Base-by-base conservation (phyloP, 2,329 filamentous ascomycete genomes). In the Ophidiomyces ophidiicola region DNA sequence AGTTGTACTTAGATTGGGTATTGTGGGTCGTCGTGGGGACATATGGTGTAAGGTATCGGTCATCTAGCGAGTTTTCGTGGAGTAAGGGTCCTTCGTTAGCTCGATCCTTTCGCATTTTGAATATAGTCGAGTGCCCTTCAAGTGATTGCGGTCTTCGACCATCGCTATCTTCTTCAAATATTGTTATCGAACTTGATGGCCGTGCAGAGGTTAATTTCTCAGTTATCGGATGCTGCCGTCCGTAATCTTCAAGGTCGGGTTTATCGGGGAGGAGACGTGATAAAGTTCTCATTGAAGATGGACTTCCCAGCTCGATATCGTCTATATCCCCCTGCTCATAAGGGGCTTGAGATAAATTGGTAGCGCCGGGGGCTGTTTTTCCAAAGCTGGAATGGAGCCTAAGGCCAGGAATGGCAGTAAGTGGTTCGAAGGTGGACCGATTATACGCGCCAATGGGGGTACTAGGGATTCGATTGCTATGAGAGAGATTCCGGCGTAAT, bases 371-470 rank as follows among this genome's bases (percentile, higher is more conserved):
- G 11, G 26, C 19, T 6, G 6, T 23, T 15, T 25, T 25, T 12
- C 20, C 4, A 6, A 8, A 7, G 5, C 11, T 15, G 12, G 20
- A 28, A 28, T 32, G 37, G 10, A 32, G 30, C 15, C 30, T 39
- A 2, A 33, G 21, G 8, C 30, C 30, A 33, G 37, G 37, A 33
- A 39, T 19, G 11, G 21, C 7, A 3, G 32, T 30, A 14, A 41
- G 10, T 2, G 38, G 32, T 10, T 34, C 32, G 24, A 41, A 41
- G 2, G 38, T 41, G 3, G 32, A 34, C 7, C 38, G 38, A 24
- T 46, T 46, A 29, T 46, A 46, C 28, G 36, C 31, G n/a, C 44
- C 44, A 31, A 46, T 23, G 2, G 44, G 44, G 2, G 44, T 44
- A 33, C 29, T 20, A 7, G 43, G 33, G 20, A 39, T 19, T 15